Evolutionary conservation across 495 filamentous ascomycete species (phyloP), one percentile per base, ranked within the genome.

Genomic region (Penicillium cinerascens): DNA sequence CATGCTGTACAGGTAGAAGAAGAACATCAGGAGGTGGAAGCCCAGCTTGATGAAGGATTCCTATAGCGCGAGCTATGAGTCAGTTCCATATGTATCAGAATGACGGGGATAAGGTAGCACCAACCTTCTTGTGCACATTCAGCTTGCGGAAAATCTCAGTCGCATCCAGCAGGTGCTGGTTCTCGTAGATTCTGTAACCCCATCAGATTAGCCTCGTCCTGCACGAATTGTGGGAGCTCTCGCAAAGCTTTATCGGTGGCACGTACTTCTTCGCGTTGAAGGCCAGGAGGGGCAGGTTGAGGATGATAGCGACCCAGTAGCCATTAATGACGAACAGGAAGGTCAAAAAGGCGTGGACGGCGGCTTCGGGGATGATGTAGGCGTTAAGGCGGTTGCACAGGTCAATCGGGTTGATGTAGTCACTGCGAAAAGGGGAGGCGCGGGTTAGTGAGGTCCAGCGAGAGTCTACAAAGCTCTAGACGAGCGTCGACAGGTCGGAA

Each of bases 371-470:
- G 68, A 97, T 85, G 71, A 99, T 99, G 79, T 99, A 97, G 70
- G 91, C 91, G 79, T 99, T 99, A 57, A 99, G 88, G 60, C 95
- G 88, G 86, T 99, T 99, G 87, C 95, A 99, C 58, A 99, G 92
- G 67, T 99, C 95, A 80, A 97, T 97, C 15, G 95, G 95, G 78
- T 99, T 99, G 78, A 99, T 97, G 77, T 99, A 99, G 77, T 99
- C 95, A 77, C 92, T 96, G 62, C 40, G 42, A 61, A 49, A 50
- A 56, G 42, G 46, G 42, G 25, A 44, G 53, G 25, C 42, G 27
- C 54, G 18, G 54, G 60, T 66, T 60, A 64, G 64, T 42, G 22
- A 35, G 15, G 38, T 52, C n/a, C 21, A 42, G 37, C 25, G 41
- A 29, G 10, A 9, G 27, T 41, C n/a, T 0, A 35, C 6, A 21